Evolutionary conservation across 495 filamentous ascomycete species (phyloP).

Genomic region (Aspergillus steynii): DNA sequence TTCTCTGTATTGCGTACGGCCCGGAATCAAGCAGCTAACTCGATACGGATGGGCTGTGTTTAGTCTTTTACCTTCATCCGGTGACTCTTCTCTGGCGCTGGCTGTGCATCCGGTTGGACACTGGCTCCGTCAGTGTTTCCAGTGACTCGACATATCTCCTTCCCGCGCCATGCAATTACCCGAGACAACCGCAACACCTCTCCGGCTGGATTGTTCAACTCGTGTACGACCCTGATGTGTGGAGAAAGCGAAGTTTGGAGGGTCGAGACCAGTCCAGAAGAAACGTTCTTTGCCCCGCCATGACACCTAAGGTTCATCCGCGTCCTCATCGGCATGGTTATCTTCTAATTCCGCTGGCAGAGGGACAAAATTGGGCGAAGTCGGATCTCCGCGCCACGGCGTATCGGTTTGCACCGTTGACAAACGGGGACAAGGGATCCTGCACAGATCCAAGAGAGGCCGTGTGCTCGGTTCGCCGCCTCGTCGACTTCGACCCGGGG

Average conservation of each 20-base stretch:
- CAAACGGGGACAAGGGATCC: neutral
- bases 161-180: slow-evolving; percentile 17
- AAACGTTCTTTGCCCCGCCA: neutral
- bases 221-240: neutral
- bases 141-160: slow-evolving; percentile 5
- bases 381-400: neutral
- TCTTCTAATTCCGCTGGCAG: neutral
- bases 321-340: neutral
- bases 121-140: neutral
- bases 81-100: slow-evolving; percentile 8
- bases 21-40: slow-evolving; percentile 13
- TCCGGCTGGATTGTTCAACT: neutral
- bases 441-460: slow-evolving; percentile 1
- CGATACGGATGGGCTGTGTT: neutral
- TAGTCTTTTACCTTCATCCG: neutral
- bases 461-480: neutral
- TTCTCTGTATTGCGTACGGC: slow-evolving; percentile 6
- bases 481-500: neutral
- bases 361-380: neutral
- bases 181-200: slow-evolving; percentile 14
- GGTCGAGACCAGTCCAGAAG: slow-evolving; percentile 1
- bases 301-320: neutral
- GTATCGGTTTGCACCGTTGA: neutral
- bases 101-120: slow-evolving; percentile 7
- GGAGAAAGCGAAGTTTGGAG: neutral